These are phyloP conservation scores for Alternaria dauci DNA, from an alignment of 2,329 filamentous ascomycete genomes.

Conservation along the genomic window DNA sequence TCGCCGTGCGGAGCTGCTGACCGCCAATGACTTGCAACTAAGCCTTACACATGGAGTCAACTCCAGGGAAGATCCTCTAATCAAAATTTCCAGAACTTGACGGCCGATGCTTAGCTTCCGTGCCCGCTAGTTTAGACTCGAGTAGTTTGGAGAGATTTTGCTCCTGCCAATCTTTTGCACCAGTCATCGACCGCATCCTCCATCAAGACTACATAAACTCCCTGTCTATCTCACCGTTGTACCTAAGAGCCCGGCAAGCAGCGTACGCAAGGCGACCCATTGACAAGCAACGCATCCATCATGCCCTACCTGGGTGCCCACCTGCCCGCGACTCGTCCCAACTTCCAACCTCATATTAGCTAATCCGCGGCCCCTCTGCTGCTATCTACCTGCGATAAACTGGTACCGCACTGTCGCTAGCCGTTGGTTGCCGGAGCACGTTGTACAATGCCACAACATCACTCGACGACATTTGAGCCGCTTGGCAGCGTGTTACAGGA, in stretches of 20 bases:
- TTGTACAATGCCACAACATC: constrained; percentile 9
- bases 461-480: constrained; percentile 7
- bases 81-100: constrained; percentile 15
- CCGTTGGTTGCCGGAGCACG: constrained; percentile 10
- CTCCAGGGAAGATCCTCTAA: constrained; percentile 4
- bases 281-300: neutral
- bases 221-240: neutral
- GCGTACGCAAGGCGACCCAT: neutral
- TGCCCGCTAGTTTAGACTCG: constrained; percentile 1
- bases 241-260: neutral
- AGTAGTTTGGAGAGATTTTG: constrained; percentile 7
- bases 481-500: neutral
- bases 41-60: constrained; percentile 3
- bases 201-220: neutral
- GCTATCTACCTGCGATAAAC: constrained; percentile 8
- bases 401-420: constrained; percentile 8
- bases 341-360: constrained; percentile 7
- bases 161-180: neutral
- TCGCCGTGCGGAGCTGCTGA: neutral
- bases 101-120: constrained; percentile 11
- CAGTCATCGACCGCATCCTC: neutral
- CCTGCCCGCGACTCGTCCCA: neutral
- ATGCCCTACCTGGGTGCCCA: neutral
- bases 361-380: constrained; percentile 10
- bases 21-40: neutral